phyloP scores from a whole-genome alignment of 768 basidiomycete species.

The Omphalotus guepiniiformis region DNA sequence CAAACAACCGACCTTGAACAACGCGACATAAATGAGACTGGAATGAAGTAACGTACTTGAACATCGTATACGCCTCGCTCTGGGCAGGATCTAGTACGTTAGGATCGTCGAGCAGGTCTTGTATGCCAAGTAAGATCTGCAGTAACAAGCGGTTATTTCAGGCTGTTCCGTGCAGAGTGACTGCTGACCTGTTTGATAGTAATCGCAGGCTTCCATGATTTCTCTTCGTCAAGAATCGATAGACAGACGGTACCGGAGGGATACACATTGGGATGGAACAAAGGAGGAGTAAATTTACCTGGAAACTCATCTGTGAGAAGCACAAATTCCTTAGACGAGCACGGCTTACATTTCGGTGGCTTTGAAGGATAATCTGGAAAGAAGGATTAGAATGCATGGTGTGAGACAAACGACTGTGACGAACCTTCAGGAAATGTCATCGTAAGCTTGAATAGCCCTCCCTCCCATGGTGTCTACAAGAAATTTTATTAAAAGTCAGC shows the following conservation, averaged over 20 bases:
- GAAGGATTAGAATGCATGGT: background rate
- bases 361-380: conserved; percentile 87
- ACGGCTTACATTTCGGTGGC: conserved; percentile 80
- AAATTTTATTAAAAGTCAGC: conserved; percentile 4
- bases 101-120: conserved; percentile 92
- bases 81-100: conserved; percentile 98
- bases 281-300: conserved; percentile 96
- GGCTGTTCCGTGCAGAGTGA: background rate
- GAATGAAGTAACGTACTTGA: conserved; percentile 71
- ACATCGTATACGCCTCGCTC: conserved; percentile 98
- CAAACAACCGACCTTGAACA: background rate
- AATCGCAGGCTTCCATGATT: conserved; percentile 98
- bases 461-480: conserved; percentile 93
- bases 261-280: conserved; percentile 98
- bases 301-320: conserved; percentile 9
- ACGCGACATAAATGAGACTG: background rate
- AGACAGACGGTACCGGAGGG: conserved; percentile 98
- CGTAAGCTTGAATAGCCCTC: conserved; percentile 87
- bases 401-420: background rate
- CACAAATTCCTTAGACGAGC: background rate
- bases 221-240: conserved; percentile 97
- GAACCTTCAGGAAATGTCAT: conserved; percentile 97
- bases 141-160: background rate
- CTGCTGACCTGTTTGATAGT: conserved; percentile 90
- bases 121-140: conserved; percentile 93